Evolutionary conservation across 2,329 filamentous ascomycete genomes (phyloP), one percentile per base, ranked within the genome.

Genomic region (Fusarium oligoseptatum): DNA sequence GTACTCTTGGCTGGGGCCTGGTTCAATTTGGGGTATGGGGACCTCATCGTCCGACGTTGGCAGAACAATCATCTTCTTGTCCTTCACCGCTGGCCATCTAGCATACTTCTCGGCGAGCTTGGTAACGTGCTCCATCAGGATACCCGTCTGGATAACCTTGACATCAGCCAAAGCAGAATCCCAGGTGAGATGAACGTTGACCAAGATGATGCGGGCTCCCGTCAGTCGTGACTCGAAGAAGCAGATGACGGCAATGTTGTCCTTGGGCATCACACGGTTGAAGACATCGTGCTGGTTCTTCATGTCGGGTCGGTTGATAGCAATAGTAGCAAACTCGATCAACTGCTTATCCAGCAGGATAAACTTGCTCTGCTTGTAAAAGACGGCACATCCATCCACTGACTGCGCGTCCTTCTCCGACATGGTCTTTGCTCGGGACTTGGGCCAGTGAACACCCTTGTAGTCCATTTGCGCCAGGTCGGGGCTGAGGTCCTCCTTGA

Each of bases 231-330:
- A 98, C 83, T 99, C 97, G 72, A 99, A 91, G 86, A 98, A 97
- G 66, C 93, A 92, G 57, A 98, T 91, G 57, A 98, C 93, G 17
- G 94, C 97, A 82, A 99, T 98, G 81, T 98, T 96, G 87, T 99
- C 97, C 84, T 97, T 95, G 71, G 96, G 95, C 97, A 98, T 98
- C 70, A 99, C 93, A 32, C 97, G 93, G 82, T 99, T 99, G 88
- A 98, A 98, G 67, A 98, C 96, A 79, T 99, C 97, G 81, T 97
- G 94, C 79, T 97, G 95, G 66, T 95, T 94, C 85, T 98, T 98
- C 91, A 98, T 98, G 81, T 98, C 97, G 3, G 95, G 94, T 75
- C 97, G 89, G 81, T 97, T 97, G 83, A 99, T 98, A 75, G 96
- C 96, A 66, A 95, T 94, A 68, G 94, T 93, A 41, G 94, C 92